Evolutionary conservation across 2,329 filamentous ascomycete genomes (phyloP), one percentile per base, ranked within the genome.

Genomic region (Botrytis porri): DNA sequence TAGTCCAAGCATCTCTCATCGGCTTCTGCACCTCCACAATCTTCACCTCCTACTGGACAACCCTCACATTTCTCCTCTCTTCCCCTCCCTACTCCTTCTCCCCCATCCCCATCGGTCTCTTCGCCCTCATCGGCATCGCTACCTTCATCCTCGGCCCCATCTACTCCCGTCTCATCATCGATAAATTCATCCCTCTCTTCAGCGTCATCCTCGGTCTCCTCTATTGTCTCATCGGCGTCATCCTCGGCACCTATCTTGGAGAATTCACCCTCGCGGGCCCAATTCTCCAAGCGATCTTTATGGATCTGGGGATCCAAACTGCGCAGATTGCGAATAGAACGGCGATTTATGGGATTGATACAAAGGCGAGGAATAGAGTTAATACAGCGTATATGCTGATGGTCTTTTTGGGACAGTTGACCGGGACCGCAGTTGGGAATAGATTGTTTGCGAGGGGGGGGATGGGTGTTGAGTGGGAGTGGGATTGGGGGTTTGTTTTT

Each of bases 331-430:
- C 91, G 1, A 94, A 95, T 77, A 84, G 93, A 0, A 85, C 86
- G 0, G 86, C 88, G 6, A 92, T 96, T 32, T 95, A 93, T 77
- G 82, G 84, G 1, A 89, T 95, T 35, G 90, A 92, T 70, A 89
- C 92, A 0, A 90, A 88, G 74, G 90, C 90, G 0, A 83, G 92
- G 7, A 96, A 94, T 81, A 83, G 93, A 5, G 87, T 95, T 37
- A 96, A 96, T 79, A 94, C 93, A 0, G 92, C 90, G 1, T 96
- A 94, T 78, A 96, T 95, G 93, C 86, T 94, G 0, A 86, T 87
- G 12, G 89, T 88, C 95, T 95, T 78, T 89, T 87, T 41, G 93
- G 93, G 93, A 0, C 93, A 96, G 83, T 79, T 96, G 64, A 90
- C 90, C 2, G 93, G 93, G 0, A 91, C 89, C 0, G 85, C 87